Evolutionary conservation across 148 eudicot species (phyloP).

Genomic region (Arctostaphylos glauca): DNA sequence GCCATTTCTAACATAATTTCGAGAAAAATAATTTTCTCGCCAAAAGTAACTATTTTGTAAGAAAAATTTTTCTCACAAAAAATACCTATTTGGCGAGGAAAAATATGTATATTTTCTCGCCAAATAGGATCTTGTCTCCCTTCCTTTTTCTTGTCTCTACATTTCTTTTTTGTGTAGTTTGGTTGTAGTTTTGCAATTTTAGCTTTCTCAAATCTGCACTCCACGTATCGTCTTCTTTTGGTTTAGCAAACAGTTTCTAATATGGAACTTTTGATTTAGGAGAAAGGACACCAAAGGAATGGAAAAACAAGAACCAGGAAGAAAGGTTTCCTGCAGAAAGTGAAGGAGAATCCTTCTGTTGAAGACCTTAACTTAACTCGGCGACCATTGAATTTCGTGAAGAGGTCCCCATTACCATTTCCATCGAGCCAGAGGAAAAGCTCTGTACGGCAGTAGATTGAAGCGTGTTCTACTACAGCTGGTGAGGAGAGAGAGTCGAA

Average conservation of each 20-base stretch:
- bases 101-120: too few species aligned
- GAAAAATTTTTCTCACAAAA: too few species aligned
- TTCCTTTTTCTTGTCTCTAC: too few species aligned
- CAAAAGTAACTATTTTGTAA: too few species aligned
- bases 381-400: constrained; percentile 49
- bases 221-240: not conserved
- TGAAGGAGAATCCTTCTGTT: constrained; percentile 14
- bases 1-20: too few species aligned
- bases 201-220: not conserved
- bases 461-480: too few species aligned
- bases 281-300: constrained; percentile 16
- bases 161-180: too few species aligned
- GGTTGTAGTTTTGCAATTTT: not conserved
- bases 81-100: too few species aligned
- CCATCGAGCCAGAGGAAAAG: constrained; percentile 21
- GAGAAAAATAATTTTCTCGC: too few species aligned
- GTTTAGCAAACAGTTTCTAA: not conserved
- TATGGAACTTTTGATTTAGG: not conserved
- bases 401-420: constrained; percentile 56
- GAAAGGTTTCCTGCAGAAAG: constrained; percentile 12
- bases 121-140: too few species aligned
- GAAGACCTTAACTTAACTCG: constrained; percentile 25
- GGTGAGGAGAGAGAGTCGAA: too few species aligned
- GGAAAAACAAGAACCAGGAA: constrained; percentile 18
- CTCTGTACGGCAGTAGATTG: constrained; percentile 17